These are phyloP conservation scores for Beta corolliflora DNA, from an alignment of 179 eudicot genomes.

Conservation along the genomic window DNA sequence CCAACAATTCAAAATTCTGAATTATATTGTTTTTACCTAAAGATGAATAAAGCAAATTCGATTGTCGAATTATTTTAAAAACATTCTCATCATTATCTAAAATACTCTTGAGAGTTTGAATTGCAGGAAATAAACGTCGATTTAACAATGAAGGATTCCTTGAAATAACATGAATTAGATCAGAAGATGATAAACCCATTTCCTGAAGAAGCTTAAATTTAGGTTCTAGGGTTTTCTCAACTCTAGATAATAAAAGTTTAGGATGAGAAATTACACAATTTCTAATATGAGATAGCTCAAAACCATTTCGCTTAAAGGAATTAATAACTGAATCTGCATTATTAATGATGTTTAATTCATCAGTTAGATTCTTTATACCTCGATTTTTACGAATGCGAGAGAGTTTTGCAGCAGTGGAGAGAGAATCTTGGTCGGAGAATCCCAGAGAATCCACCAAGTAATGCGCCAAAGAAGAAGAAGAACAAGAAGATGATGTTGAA, in stretches of 20 bases:
- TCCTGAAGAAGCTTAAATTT: constrained; percentile 30
- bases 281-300: constrained; percentile 19
- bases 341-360: background rate
- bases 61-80: constrained; percentile 7
- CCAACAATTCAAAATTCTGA: constrained; percentile 26
- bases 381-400: background rate
- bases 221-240: constrained; percentile 34
- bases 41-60: background rate
- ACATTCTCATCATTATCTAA: constrained; percentile 27
- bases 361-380: constrained; percentile 6
- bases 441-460: constrained; percentile 29
- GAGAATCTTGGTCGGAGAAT: constrained; percentile 29
- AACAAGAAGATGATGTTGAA: background rate
- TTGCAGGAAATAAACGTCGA: background rate
- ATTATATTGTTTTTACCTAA: background rate
- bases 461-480: constrained; percentile 10
- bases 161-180: background rate
- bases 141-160: background rate
- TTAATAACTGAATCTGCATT: constrained; percentile 18
- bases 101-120: constrained; percentile 9
- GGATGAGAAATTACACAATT: background rate
- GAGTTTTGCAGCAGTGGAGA: constrained; percentile 8
- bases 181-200: constrained; percentile 25
- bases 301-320: constrained; percentile 20
- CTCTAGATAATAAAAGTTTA: background rate